Base-by-base conservation (phyloP, 1,284 basidiomycete species). In the Phlebopus sp. region DNA sequence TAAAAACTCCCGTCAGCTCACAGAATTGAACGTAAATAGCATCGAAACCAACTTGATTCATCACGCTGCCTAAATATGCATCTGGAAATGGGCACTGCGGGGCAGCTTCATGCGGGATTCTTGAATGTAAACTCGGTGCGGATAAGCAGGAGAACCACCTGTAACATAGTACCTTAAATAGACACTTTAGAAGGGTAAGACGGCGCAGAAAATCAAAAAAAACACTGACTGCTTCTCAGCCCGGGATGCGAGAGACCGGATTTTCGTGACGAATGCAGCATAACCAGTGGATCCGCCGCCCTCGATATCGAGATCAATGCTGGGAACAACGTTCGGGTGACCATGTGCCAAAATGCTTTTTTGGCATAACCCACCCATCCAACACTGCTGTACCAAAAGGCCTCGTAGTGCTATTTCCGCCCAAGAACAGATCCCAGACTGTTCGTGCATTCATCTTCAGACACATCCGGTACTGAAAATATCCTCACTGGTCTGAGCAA, bases 81-180 rank as follows among this genome's bases (percentile, higher is more conserved):
- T 85, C 82, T 1, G 83, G 82, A 69, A 72, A 85, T 4, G 79
- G 79, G 60, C 82, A 85, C 58, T 84, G 82, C 9, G 81, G 82
- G 5, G 83, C 81, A 36, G 17, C 51, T 58, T 44, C n/a, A n/a
- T 3, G 9, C 36, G 42, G 27, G 32, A 19, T 51, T 23, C 37
- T 27, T 25, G 25, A 31, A 27, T 21, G 14, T 31, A 7, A 36
- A 19, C 18, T 18, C n/a, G 23, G 34, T 21, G 18, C 42, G 11
- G 21, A n/a, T 30, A 17, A 39, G 19, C 15, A 43, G 11, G 46
- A 25, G 25, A 14, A 44, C 68, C 79, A 25, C 79, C 60, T 51
- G 62, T 82, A 48, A 84, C 62, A 55, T 80, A 84, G 62, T 81
- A 84, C 42, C 80, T 81, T 30, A 10, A 25, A 2, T 36, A 15